A percentile compares a stretch with the other conserved stretches of the same genome.
Conservation (phyloP, 305 asterid species). For the Striga hermonthica region DNA sequence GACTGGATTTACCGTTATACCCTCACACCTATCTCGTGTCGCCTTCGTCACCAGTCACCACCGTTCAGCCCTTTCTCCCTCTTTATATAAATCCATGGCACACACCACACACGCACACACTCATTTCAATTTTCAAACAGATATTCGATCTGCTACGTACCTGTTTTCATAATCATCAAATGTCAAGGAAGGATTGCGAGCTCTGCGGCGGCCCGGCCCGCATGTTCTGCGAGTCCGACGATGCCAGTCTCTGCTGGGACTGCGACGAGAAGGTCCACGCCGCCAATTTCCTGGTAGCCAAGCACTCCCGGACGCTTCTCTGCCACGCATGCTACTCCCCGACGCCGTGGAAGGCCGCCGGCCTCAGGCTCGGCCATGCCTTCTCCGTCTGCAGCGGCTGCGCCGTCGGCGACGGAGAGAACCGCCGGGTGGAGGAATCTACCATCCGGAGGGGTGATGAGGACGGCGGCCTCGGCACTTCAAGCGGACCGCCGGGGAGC, state of each 20-base stretch:
- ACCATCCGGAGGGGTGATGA: constrained; percentile 17
- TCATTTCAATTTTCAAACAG: too few species aligned
- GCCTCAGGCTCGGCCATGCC: constrained; percentile 50
- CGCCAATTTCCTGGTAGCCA: constrained; percentile 73
- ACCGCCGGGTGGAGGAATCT: constrained; percentile 21
- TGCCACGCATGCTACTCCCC: constrained; percentile 59
- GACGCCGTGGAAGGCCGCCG: constrained; percentile 72
- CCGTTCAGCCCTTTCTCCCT: too few species aligned
- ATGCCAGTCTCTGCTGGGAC: constrained; percentile 68
- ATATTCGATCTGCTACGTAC: background rate
- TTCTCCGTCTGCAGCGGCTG: constrained; percentile 54
- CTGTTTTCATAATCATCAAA: background rate
- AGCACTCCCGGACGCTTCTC: constrained; percentile 59
- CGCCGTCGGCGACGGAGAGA: constrained; percentile 2
- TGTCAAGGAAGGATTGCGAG: constrained; percentile 50
- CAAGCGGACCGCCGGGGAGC: constrained; percentile 29
- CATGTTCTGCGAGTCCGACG: constrained; percentile 67
- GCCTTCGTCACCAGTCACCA: too few species aligned
- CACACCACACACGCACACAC: too few species aligned
- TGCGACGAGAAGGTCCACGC: constrained; percentile 72
- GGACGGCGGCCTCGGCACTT: constrained; percentile 27
- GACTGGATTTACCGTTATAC: too few species aligned
- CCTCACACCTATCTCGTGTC: too few species aligned
- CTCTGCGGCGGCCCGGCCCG: constrained; percentile 55
- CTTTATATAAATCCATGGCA: too few species aligned